Percentiles rank a stretch among this genome's conserved stretches.
These are phyloP conservation scores for Fonsecaea pedrosoi DNA, from an alignment of 2,329 filamentous ascomycete species.

Conservation along the genomic window DNA sequence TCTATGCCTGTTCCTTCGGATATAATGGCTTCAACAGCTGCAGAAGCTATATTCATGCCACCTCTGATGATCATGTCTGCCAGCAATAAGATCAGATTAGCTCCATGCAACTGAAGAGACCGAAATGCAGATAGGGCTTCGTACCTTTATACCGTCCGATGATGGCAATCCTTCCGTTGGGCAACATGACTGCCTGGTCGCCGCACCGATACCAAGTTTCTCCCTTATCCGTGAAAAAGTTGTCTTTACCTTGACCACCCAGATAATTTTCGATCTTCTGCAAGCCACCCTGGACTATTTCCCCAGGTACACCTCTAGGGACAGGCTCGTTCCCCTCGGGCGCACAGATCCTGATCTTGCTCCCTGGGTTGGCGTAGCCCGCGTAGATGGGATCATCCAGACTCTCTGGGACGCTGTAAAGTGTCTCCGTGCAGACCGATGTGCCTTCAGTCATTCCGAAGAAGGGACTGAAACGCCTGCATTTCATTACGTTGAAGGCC, in stretches of 20 bases:
- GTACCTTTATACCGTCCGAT: conserved; percentile 53
- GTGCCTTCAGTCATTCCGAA: conserved; percentile 22
- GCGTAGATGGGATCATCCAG: conserved; percentile 17
- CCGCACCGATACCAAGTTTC: conserved; percentile 52
- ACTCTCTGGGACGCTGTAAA: not conserved
- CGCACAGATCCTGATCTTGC: conserved; percentile 48
- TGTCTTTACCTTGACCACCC: conserved; percentile 38
- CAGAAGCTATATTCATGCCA: conserved; percentile 55
- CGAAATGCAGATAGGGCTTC: not conserved
- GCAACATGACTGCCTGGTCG: conserved; percentile 51
- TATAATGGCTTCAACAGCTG: conserved; percentile 48
- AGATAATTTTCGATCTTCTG: conserved; percentile 49
- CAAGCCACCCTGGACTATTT: conserved; percentile 51
- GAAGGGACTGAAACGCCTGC: conserved; percentile 12
- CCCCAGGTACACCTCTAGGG: conserved; percentile 46
- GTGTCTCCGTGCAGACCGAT: conserved; percentile 16
- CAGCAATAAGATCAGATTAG: not conserved
- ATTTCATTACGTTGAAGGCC: conserved; percentile 7
- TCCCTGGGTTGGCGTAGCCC: conserved; percentile 20
- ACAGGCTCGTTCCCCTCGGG: conserved; percentile 44
- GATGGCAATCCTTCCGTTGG: conserved; percentile 49
- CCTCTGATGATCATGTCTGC: conserved; percentile 53
- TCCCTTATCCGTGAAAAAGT: conserved; percentile 48
- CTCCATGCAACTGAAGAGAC: not conserved
- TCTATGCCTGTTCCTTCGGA: conserved; percentile 46